Evolutionary conservation across 306 rosid species (phyloP).

Genomic region (Pyrus communis): DNA sequence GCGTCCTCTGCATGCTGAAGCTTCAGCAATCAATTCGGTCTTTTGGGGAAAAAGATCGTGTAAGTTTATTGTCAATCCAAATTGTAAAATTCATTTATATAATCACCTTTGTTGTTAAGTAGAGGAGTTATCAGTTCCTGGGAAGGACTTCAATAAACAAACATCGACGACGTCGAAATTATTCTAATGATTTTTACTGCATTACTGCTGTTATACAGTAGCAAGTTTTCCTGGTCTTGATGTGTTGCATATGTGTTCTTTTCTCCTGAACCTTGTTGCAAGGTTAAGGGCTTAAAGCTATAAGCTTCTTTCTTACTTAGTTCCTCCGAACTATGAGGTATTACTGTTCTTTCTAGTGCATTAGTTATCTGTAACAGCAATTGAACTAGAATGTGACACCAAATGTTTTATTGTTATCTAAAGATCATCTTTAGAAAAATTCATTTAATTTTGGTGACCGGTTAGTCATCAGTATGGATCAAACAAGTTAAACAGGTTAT

Average conservation of each 20-base stretch:
- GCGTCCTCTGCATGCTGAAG: slow-evolving; percentile 24
- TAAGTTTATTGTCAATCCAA: slow-evolving; percentile 16
- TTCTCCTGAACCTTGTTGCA: neutral
- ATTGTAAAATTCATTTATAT: slow-evolving; percentile 36
- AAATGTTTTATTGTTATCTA: too few species aligned
- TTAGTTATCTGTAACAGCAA: too few species aligned
- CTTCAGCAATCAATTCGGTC: slow-evolving; percentile 29
- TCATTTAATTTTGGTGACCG: too few species aligned
- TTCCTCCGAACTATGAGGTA: too few species aligned
- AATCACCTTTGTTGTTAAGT: slow-evolving; percentile 15
- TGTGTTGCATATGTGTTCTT: neutral
- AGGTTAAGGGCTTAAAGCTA: neutral
- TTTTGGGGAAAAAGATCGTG: slow-evolving; percentile 29
- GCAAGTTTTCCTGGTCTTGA: neutral
- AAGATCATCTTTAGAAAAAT: too few species aligned
- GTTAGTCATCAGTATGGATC: too few species aligned
- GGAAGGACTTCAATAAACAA: slow-evolving; percentile 27
- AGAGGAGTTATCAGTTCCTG: slow-evolving; percentile 16
- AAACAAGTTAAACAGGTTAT: too few species aligned
- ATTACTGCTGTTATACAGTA: neutral
- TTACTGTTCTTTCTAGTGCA: too few species aligned
- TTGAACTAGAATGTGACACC: too few species aligned
- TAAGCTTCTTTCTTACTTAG: neutral
- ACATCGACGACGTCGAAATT: slow-evolving; percentile 23
- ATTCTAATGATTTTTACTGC: slow-evolving; percentile 17